Evolutionary conservation across 2,329 filamentous ascomycete species (phyloP).

Genomic region (Exophiala oligosperma): DNA sequence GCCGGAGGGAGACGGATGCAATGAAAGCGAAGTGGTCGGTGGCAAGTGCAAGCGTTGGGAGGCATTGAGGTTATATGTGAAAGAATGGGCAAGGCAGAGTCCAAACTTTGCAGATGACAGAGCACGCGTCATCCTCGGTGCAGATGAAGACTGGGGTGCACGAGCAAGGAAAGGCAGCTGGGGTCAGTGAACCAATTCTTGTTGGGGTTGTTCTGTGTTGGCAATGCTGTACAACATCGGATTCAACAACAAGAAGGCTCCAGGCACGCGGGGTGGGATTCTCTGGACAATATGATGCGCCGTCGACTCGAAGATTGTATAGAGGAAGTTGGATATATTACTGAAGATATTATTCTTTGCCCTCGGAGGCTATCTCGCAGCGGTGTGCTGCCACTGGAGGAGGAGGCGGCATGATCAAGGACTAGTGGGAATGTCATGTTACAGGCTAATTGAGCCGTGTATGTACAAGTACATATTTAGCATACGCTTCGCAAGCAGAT

Average conservation of each 20-base stretch:
- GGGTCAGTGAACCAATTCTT: slow-evolving; percentile 19
- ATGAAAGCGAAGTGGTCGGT: slow-evolving; percentile 49
- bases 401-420: background rate
- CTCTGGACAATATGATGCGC: too few species aligned
- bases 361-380: too few species aligned
- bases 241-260: too few species aligned
- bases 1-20: slow-evolving; percentile 32
- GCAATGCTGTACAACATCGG: too few species aligned
- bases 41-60: slow-evolving; percentile 72
- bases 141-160: slow-evolving; percentile 26
- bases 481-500: background rate
- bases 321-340: too few species aligned
- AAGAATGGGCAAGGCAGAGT: slow-evolving; percentile 87
- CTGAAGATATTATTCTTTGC: too few species aligned
- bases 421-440: slow-evolving; percentile 1
- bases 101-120: slow-evolving; percentile 61
- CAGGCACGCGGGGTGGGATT: too few species aligned
- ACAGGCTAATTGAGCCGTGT: too few species aligned
- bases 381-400: too few species aligned
- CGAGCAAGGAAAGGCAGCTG: slow-evolving; percentile 27
- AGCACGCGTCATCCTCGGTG: slow-evolving; percentile 10
- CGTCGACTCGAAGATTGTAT: too few species aligned
- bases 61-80: slow-evolving; percentile 78
- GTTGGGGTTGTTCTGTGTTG: background rate
- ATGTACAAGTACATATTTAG: background rate